Evolutionary conservation across 23 red algal genomes (phyloP), one percentile per base, ranked within the genome.

Genomic region (Gracilaria domingensis): DNA sequence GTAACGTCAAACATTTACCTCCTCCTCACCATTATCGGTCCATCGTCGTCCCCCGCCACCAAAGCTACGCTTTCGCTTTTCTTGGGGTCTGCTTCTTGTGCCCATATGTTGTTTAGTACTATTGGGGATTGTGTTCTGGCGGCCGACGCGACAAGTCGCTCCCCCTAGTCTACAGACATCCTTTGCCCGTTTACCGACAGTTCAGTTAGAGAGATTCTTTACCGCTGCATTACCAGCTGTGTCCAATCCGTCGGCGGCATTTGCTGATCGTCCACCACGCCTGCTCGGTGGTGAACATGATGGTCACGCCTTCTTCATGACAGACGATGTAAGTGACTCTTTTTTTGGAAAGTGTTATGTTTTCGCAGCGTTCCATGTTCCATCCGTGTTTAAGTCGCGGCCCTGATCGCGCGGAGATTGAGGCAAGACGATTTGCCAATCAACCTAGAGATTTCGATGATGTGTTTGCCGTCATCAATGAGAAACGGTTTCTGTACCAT

Each of bases 391-490:
- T 90, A 23, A 50, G 87, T 51, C 87, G 87, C 18, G 87, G 72
- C n/a, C 30, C 87, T 21, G 87, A 90, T 90, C 56, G 49, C 21
- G 77, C 76, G 20, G 87, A 90, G 30, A 66, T 90, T 26, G 45
- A 90, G 36, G 87, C 33, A 8, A 70, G 87, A 24, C 34, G 29
- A 21, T 38, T 61, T 70, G 87, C 87, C 28, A 90, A 90, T 25
- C 87, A 90, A 51, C 87, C 87, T 33, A 49, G 87, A 33, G 87
- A 90, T 80, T 90, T 80, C 49, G 87, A 90, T 24, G 87, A 90
- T 50, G 64, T 75, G 1, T 90, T 90, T 50, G 76, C 73, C 5
- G 64, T 64, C 13, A 58, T 90, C 16, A 75, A 81, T 90, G 70
- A 75, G 35, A 80, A 71, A 39, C 71, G 87, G 16, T 90, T 77